A percentile compares a stretch with the other conserved stretches of the same genome.
Evolutionary conservation across 805 yeast species (phyloP).

Genomic region (Spathaspora passalidarum): DNA sequence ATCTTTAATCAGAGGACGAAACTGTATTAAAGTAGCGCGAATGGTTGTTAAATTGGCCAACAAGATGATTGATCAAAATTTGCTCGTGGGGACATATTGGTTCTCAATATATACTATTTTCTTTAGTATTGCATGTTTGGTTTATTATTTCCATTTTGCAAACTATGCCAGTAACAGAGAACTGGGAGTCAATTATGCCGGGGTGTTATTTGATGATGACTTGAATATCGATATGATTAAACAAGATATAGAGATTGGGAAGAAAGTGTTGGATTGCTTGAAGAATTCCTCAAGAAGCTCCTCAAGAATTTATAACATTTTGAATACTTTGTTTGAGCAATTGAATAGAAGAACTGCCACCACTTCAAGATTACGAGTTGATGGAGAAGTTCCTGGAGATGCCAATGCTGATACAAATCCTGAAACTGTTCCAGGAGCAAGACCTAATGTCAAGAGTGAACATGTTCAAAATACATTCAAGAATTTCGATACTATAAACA

Average conservation of each 20-base stretch:
- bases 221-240: conserved; percentile 56
- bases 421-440: neutral
- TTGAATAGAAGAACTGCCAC: conserved; percentile 69
- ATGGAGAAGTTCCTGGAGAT: neutral
- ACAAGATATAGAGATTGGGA: conserved; percentile 79
- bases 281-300: conserved; percentile 79
- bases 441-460: conserved; percentile 12
- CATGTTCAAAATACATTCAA: conserved; percentile 21
- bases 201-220: conserved; percentile 44
- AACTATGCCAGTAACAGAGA: conserved; percentile 39
- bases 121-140: conserved; percentile 82
- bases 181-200: conserved; percentile 40
- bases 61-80: conserved; percentile 68
- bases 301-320: conserved; percentile 70
- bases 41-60: conserved; percentile 78
- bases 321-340: conserved; percentile 78
- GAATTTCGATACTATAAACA: conserved; percentile 29
- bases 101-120: conserved; percentile 86
- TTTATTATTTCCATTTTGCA: conserved; percentile 68
- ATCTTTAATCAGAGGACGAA: conserved; percentile 71
- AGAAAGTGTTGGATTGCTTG: conserved; percentile 64
- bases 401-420: no score
- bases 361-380: conserved; percentile 18
- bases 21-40: conserved; percentile 81
- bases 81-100: conserved; percentile 87